Base-by-base conservation (phyloP, 768 basidiomycete species). In the Termitomyces bulborhizus region DNA sequence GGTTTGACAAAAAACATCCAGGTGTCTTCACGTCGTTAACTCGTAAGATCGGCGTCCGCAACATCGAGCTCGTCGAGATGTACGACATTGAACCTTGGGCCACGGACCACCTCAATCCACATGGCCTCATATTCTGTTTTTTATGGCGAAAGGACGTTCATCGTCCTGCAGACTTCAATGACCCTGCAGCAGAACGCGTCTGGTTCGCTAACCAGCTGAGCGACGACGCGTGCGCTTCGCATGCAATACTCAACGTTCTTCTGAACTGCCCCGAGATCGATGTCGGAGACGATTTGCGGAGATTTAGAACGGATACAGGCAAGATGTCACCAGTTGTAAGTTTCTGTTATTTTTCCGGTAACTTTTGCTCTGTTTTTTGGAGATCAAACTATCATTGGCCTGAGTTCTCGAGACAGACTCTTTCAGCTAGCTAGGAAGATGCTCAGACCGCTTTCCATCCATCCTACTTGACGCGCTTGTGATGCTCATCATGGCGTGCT, bases 141-240 rank as follows among this genome's bases (percentile, higher is more conserved):
- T 67, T 80, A 54, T 84, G 81, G 79, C 68, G 65, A 16, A 78
- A 78, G 57, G 81, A 82, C 60, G 48, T 68, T 4, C 76, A 78
- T 62, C 69, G 74, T 31, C 66, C 75, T 5, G 64, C 70, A 2
- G 78, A 77, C 60, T 78, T 80, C 58, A 69, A 76, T 29, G 79
- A 83, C 63, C 76, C 82, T 3, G 76, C 79, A 9, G 77, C 82
- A 2, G 77, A 79, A 55, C 71, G 67, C 27, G 76, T 86, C 8
- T 86, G 84, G 84, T 86, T 84, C 59, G 83, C 84, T 9, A 83
- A 85, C 65, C 84, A 86, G 65, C 74, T 86, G 26, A 82, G 77
- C 66, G 77, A 81, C 60, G 83, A 86, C 61, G 82, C 84, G 4
- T 86, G 84, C 62, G 83, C 82, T 7, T 81, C 83, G 0, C 80